Percentiles rank a stretch among this genome's conserved stretches.
Evolutionary conservation across 2,329 filamentous ascomycete genomes (phyloP).

Genomic region (Venturia asperata): DNA sequence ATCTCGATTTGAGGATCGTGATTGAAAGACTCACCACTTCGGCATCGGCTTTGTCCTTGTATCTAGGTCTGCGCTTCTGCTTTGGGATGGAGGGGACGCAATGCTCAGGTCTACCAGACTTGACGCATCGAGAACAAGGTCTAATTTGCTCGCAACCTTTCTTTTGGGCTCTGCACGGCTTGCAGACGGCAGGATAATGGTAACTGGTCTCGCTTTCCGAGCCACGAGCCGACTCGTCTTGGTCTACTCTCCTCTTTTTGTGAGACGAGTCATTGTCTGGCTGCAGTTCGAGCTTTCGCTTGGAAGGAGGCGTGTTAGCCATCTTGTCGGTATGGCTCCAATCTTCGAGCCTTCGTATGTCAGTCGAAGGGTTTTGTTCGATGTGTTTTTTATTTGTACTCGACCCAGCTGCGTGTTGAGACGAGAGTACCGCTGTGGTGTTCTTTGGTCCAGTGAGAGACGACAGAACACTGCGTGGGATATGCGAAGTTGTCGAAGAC

Average conservation of each 20-base stretch:
- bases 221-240: not conserved
- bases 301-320: not conserved
- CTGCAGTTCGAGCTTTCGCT: not conserved
- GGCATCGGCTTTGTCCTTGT: not conserved
- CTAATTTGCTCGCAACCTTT: not conserved
- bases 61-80: not conserved
- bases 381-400: not conserved
- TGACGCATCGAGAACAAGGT: slow-evolving; percentile 11
- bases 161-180: slow-evolving; percentile 2
- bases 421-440: not conserved
- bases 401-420: not conserved
- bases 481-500: not conserved
- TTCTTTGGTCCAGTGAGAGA: not conserved
- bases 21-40: not conserved
- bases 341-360: not conserved
- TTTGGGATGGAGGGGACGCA: not conserved
- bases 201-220: not conserved
- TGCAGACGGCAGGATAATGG: not conserved
- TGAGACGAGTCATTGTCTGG: not conserved
- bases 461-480: not conserved
- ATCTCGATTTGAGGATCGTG: no score
- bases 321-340: not conserved
- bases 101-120: not conserved
- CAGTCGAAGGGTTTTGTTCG: not conserved
- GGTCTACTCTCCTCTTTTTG: not conserved